Evolutionary conservation across 208 protist species (phyloP), one percentile per base, ranked within the genome.

Genomic region (Acanthamoeba healyi): DNA sequence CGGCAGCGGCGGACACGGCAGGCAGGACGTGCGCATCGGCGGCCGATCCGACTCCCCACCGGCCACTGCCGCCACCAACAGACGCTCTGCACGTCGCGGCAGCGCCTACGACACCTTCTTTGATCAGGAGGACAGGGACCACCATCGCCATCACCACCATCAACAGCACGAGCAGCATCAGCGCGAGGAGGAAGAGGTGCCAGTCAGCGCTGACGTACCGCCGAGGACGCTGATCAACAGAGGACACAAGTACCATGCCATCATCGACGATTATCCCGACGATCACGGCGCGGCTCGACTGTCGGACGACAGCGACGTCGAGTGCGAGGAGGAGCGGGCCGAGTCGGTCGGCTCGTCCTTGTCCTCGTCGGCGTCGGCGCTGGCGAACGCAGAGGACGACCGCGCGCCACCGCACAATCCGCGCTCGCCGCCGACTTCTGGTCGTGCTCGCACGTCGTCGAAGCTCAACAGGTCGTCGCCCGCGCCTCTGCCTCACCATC

Each of bases 41-140:
- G 46, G 46, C 46, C 46, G 46, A 15, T 15, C 46, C 14, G 14
- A 51, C 46, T 51, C 46, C 14, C 46, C 46, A 15, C 46, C 46
- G 46, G 14, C 46, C 14, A 10, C 46, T 15, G 1, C 46, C 2
- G 46, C 46, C 46, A 7, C 46, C 46, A 6, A 15, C 46, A 15
- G 14, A 22, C 56, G 19, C 56, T 6, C n/a, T 1, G 15, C 9
- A 22, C 56, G 56, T 5, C 65, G 36, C 65, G 65, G 65, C n/a
- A 74, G 65, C 65, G 65, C 65, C 65, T 74, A 74, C 65, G 65
- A 74, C 10, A 40, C 65, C n/a, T 74, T 74, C 65, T 74, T 74
- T 32, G 65, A 74, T 2, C 12, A 32, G 7, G 65, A 74, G 65
- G 65, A 74, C 34, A 32, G 26, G 65, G 65, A 74, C 29, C 34